Conservation (phyloP, 371 early-diverging fungal genomes). For the Blakeslea trispora region DNA sequence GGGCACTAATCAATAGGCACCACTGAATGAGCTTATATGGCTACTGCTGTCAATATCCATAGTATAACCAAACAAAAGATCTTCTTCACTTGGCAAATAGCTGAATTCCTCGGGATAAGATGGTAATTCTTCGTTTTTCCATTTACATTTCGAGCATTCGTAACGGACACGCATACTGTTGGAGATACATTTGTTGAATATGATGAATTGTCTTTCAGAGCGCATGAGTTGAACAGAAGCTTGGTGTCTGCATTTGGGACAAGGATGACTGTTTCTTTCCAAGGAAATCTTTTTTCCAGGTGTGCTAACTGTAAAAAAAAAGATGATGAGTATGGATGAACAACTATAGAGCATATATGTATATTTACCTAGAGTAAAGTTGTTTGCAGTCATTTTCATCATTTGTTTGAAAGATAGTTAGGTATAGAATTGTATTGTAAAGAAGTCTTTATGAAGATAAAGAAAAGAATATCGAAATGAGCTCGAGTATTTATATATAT, state of each 20-base stretch:
- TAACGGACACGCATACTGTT: slow-evolving; percentile 45
- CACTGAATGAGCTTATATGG: too few relatives aligned
- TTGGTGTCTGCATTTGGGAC: slow-evolving; percentile 41
- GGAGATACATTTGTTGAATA: slow-evolving; percentile 41
- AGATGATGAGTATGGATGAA: too few relatives aligned
- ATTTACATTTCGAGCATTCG: slow-evolving; percentile 46
- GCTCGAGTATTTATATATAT: too few relatives aligned
- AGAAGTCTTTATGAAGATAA: too few relatives aligned
- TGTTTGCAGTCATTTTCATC: too few relatives aligned
- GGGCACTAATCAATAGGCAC: too few relatives aligned
- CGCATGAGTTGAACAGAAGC: slow-evolving; percentile 44
- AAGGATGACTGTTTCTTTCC: slow-evolving; percentile 39
- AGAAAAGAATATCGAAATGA: too few relatives aligned
- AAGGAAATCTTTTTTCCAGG: slow-evolving; percentile 42
- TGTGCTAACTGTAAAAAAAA: slow-evolving; percentile 34
- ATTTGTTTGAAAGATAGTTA: too few relatives aligned
- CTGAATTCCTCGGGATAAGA: not conserved
- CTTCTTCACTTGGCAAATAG: not conserved
- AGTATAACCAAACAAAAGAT: not conserved
- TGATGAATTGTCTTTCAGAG: slow-evolving; percentile 38
- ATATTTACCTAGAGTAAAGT: not conserved
- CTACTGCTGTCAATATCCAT: not conserved
- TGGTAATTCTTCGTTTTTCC: slow-evolving; percentile 42
- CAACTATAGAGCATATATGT: not conserved
- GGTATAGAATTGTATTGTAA: too few relatives aligned